Percentiles rank a stretch among this genome's conserved stretches.
Evolutionary conservation across 2,329 filamentous ascomycete genomes (phyloP).

Genomic region (Clathrospora elynae): DNA sequence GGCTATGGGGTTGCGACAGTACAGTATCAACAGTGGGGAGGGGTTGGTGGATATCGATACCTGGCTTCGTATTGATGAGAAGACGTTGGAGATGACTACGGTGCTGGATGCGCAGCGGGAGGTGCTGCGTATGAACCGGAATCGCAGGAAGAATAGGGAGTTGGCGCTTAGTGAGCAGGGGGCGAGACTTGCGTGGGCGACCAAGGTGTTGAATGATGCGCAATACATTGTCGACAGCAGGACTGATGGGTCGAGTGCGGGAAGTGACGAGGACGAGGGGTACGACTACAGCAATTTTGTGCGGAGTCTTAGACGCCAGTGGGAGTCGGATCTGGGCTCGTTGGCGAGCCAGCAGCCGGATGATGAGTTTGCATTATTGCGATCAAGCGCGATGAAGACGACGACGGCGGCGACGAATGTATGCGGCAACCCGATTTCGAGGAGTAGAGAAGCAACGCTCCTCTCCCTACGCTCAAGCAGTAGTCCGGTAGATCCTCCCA

Average conservation of each 20-base stretch:
- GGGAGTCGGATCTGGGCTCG: too few species aligned
- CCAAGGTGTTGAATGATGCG: conserved; percentile 17
- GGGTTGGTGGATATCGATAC: conserved; percentile 9
- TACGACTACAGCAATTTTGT: conserved; percentile 13
- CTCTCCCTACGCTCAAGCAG: conserved; percentile 6
- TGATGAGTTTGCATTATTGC: too few species aligned
- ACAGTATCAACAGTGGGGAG: conserved; percentile 4
- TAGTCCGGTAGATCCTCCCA: background rate
- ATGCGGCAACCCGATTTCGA: too few species aligned
- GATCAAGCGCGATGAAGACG: too few species aligned
- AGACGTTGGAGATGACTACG: conserved; percentile 3
- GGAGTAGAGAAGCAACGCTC: background rate
- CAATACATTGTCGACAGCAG: conserved; percentile 4
- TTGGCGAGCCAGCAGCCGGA: too few species aligned
- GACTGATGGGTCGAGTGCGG: conserved; percentile 1
- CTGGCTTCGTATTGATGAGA: conserved; percentile 15
- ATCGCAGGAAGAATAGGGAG: conserved; percentile 10
- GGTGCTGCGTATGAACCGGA: conserved; percentile 11
- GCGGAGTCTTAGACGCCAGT: background rate
- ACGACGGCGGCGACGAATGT: too few species aligned
- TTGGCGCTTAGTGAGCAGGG: conserved; percentile 4
- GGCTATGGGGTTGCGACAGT: background rate
- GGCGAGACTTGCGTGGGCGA: conserved; percentile 20
- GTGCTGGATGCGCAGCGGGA: conserved; percentile 24
- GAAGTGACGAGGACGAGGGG: conserved; percentile 10